Evolutionary conservation across 2,329 filamentous ascomycete species (phyloP).

Genomic region (Pseudohalonectria lignicola): DNA sequence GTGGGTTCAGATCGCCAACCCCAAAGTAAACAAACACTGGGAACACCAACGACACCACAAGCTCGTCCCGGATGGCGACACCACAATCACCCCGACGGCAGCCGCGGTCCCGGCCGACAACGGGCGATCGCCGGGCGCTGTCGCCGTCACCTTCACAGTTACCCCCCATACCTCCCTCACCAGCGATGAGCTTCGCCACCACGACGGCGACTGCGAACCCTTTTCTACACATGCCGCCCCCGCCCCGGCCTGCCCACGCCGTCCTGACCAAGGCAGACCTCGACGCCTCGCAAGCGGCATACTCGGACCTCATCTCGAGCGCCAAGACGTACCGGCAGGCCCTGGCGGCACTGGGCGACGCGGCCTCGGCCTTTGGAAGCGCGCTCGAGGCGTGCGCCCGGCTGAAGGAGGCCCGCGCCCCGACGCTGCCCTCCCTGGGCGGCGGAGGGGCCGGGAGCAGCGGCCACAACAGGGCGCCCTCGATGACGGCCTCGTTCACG

Average conservation of each 20-base stretch:
- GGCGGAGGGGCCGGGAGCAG: slow-evolving; percentile 5
- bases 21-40: background rate
- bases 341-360: slow-evolving; percentile 47
- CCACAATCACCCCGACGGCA: background rate
- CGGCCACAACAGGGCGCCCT: slow-evolving; percentile 12
- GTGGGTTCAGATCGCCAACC: too few species aligned
- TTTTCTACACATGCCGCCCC: slow-evolving; percentile 45
- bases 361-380: slow-evolving; percentile 52
- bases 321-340: slow-evolving; percentile 55
- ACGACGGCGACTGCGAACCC: slow-evolving; percentile 41
- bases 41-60: background rate
- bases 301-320: slow-evolving; percentile 47
- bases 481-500: slow-evolving; percentile 36
- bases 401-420: slow-evolving; percentile 54
- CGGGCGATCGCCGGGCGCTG: background rate
- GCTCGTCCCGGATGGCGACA: background rate
- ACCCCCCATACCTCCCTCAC: slow-evolving; percentile 31
- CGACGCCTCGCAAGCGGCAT: slow-evolving; percentile 49
- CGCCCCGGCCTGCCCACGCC: slow-evolving; percentile 44
- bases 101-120: slow-evolving; percentile 5
- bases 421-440: slow-evolving; percentile 36
- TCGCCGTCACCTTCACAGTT: slow-evolving; percentile 9
- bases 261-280: slow-evolving; percentile 54
- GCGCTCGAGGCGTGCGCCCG: slow-evolving; percentile 59
- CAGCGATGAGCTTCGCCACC: slow-evolving; percentile 52